Evolutionary conservation across 495 filamentous ascomycete species (phyloP).

Genomic region (Neohortaea acidophila): DNA sequence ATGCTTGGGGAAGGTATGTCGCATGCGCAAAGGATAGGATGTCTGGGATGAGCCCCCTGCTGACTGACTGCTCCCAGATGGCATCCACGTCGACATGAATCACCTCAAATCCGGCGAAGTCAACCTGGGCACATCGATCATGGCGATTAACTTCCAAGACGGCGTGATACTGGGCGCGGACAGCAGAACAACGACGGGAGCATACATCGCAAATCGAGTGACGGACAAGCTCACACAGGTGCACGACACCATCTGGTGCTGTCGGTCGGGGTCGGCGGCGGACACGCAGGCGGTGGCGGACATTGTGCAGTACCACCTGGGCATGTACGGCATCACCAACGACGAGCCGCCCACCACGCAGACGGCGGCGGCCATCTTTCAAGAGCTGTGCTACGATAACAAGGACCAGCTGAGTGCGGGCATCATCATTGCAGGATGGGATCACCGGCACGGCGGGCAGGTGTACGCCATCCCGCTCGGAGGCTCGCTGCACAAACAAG

Average conservation of each 20-base stretch:
- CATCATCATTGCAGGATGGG: slow-evolving; percentile 94
- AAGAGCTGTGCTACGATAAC: slow-evolving; percentile 94
- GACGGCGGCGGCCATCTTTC: slow-evolving; percentile 85
- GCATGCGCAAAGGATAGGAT: background rate
- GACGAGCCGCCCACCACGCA: slow-evolving; percentile 81
- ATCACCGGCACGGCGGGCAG: slow-evolving; percentile 81
- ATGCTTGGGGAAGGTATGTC: slow-evolving; percentile 30
- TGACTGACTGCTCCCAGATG: slow-evolving; percentile 49
- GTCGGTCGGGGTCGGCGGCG: slow-evolving; percentile 87
- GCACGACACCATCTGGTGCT: slow-evolving; percentile 99
- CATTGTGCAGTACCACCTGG: slow-evolving; percentile 90
- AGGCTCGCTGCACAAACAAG: slow-evolving; percentile 91
- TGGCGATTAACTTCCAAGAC: slow-evolving; percentile 94
- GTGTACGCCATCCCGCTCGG: slow-evolving; percentile 95
- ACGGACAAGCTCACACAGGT: slow-evolving; percentile 98
- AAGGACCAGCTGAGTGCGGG: slow-evolving; percentile 88
- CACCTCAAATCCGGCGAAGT: slow-evolving; percentile 76
- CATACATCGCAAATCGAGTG: slow-evolving; percentile 97
- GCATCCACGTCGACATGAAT: slow-evolving; percentile 97
- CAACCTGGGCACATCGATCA: slow-evolving; percentile 95
- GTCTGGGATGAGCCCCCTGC: slow-evolving; percentile 1
- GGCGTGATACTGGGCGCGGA: slow-evolving; percentile 95
- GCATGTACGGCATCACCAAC: slow-evolving; percentile 78
- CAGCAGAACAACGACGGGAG: slow-evolving; percentile 93
- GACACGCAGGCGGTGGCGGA: slow-evolving; percentile 97